phyloP scores from a whole-genome alignment of 2,329 filamentous ascomycete genomes.

The Akanthomyces lecanii region DNA sequence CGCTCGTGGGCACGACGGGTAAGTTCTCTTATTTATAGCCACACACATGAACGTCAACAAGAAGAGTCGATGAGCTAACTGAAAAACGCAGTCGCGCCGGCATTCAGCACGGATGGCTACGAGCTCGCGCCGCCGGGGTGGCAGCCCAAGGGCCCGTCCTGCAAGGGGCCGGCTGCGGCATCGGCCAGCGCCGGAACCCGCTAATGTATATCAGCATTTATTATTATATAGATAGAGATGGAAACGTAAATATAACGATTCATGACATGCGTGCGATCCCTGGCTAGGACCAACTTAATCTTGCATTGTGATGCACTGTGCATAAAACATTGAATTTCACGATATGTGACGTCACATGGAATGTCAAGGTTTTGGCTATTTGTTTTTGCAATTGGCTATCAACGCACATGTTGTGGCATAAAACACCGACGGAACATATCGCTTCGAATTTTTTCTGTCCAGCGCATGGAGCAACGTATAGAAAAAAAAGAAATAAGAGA shows the following conservation, averaged over 20 bases:
- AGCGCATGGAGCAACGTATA: neutral
- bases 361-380: too few species aligned
- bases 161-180: neutral
- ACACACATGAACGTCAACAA: too few species aligned
- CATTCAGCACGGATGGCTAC: constrained; percentile 8
- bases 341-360: neutral
- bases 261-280: neutral
- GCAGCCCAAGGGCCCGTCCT: constrained; percentile 4
- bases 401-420: too few species aligned
- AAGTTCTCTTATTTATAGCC: neutral
- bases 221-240: neutral
- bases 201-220: too few species aligned
- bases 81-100: constrained; percentile 12
- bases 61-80: neutral
- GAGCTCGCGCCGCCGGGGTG: constrained; percentile 13
- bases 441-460: neutral
- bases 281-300: neutral
- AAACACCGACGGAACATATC: neutral
- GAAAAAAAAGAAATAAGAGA: neutral
- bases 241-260: constrained; percentile 4
- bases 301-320: neutral
- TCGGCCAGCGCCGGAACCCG: neutral
- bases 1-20: constrained; percentile 37
- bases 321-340: neutral
- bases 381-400: too few species aligned